phyloP scores from a whole-genome alignment of 2,329 filamentous ascomycete species.

The Clarireedia paspali region DNA sequence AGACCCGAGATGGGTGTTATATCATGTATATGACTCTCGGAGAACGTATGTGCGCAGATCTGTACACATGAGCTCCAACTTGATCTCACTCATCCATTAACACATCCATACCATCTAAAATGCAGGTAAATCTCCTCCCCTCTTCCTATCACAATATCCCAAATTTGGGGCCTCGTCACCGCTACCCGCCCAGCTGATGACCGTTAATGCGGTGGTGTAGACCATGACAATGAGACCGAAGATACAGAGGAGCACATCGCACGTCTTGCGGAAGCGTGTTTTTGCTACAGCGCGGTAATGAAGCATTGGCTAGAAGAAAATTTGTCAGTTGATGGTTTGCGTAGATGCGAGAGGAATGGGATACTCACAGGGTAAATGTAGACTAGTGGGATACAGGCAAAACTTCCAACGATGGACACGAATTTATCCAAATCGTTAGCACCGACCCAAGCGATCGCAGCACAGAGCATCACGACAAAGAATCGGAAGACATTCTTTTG shows the following conservation, averaged over 20 bases:
- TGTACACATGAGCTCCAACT: neutral
- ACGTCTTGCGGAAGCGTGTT: constrained; percentile 55
- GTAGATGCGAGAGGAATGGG: neutral
- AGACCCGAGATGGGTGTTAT: neutral
- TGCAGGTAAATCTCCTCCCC: neutral
- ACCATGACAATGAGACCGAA: constrained; percentile 83
- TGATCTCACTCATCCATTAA: neutral
- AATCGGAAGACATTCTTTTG: constrained; percentile 98
- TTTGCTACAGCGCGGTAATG: constrained; percentile 77
- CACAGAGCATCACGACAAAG: constrained; percentile 80
- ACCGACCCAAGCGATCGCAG: constrained; percentile 82
- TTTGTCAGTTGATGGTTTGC: constrained; percentile 3
- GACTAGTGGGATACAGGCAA: constrained; percentile 93
- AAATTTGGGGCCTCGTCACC: constrained; percentile 40
- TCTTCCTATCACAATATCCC: constrained; percentile 52
- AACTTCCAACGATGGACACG: constrained; percentile 90
- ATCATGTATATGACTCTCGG: too few relatives aligned
- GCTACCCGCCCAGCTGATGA: constrained; percentile 75
- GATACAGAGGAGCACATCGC: constrained; percentile 69
- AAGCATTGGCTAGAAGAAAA: constrained; percentile 63
- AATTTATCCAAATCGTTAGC: constrained; percentile 96
- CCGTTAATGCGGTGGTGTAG: constrained; percentile 82
- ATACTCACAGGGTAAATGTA: constrained; percentile 91
- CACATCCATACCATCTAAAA: neutral
- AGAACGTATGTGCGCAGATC: neutral